These are phyloP conservation scores for Punica granatum DNA, from an alignment of 345 rosid genomes.

Conservation along the genomic window DNA sequence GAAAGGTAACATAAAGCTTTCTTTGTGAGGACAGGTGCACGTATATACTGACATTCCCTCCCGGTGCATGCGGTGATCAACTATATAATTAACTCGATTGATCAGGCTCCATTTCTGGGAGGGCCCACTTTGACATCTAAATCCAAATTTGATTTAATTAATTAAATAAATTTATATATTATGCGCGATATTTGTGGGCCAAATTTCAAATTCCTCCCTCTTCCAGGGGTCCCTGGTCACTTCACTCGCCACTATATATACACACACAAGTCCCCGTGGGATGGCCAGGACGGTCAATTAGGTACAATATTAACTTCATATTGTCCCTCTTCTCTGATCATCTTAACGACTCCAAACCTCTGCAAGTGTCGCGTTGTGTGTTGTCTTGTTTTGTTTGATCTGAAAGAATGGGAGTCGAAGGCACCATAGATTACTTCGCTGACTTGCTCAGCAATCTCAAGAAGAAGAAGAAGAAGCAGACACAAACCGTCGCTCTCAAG, in stretches of 20 bases:
- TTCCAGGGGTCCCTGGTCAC: too few relatives aligned
- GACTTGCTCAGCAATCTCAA: slow-evolving; percentile 36
- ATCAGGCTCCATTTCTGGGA: background rate
- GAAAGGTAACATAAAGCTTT: background rate
- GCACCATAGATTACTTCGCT: slow-evolving; percentile 64
- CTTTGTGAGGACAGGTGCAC: background rate
- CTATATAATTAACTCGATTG: background rate
- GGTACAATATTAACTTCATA: too few relatives aligned
- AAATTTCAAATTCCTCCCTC: too few relatives aligned
- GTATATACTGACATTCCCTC: background rate
- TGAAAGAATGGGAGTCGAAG: slow-evolving; percentile 59
- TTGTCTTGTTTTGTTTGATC: background rate
- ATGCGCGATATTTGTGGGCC: background rate
- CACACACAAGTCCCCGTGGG: background rate
- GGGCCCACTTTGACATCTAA: background rate
- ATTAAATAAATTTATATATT: too few relatives aligned
- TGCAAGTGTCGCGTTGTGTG: background rate
- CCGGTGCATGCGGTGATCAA: background rate
- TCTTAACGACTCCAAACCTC: background rate
- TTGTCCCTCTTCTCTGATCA: background rate
- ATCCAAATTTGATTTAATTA: background rate
- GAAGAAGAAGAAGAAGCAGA: slow-evolving; percentile 50
- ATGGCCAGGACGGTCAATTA: too few relatives aligned
- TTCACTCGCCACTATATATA: too few relatives aligned
- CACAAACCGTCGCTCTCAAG: slow-evolving; percentile 65